These are phyloP conservation scores for Panicum virgatum DNA, from an alignment of 202 grass and related monocot species.

Conservation along the genomic window DNA sequence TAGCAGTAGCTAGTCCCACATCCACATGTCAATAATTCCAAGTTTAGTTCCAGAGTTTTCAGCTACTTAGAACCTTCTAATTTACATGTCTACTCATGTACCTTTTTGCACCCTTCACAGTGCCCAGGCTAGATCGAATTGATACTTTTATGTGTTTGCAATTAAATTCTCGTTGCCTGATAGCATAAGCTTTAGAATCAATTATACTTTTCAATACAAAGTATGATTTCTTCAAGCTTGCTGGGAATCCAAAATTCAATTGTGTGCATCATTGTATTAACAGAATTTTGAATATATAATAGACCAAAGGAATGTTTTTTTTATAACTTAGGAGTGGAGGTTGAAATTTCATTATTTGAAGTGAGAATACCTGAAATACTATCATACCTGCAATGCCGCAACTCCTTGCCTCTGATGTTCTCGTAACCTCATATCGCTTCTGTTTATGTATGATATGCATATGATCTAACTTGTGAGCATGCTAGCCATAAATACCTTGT, in stretches of 20 bases:
- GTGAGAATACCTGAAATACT: constrained; percentile 16
- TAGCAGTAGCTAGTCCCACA: constrained; percentile 21
- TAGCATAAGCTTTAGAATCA: constrained; percentile 29
- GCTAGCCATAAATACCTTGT: background rate
- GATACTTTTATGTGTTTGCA: background rate
- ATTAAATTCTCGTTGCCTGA: constrained; percentile 18
- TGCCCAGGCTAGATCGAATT: background rate
- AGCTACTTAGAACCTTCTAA: constrained; percentile 9
- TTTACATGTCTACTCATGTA: constrained; percentile 26
- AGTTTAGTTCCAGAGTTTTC: constrained; percentile 16
- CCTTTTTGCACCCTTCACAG: constrained; percentile 12
- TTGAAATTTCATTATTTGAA: constrained; percentile 4
- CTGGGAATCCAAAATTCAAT: constrained; percentile 2
- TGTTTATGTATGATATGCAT: constrained; percentile 7
- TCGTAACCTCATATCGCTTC: constrained; percentile 9
- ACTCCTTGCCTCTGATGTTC: background rate
- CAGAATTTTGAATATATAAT: constrained; percentile 32
- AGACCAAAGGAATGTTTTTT: background rate
- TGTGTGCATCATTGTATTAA: background rate
- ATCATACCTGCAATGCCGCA: background rate
- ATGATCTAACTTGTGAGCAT: background rate
- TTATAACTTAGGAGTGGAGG: background rate
- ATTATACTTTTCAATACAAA: constrained; percentile 22
- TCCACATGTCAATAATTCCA: background rate
- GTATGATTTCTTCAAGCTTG: constrained; percentile 7